Evolutionary conservation across 2,329 filamentous ascomycete species (phyloP).

Genomic region (Calonectria pseudoturangicola): DNA sequence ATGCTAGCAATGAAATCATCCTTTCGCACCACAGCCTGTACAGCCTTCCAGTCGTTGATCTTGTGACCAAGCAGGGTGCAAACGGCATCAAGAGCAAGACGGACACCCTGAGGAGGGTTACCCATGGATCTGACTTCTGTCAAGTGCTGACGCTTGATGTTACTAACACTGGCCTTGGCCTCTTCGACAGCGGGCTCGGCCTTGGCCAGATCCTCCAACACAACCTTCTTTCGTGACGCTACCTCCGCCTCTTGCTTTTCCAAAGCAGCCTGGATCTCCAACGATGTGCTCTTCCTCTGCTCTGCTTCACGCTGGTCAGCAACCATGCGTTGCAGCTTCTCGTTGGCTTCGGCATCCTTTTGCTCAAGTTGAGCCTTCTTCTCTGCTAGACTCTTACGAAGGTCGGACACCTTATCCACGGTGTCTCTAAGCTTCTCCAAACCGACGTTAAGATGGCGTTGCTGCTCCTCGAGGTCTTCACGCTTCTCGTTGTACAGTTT

Average conservation of each 20-base stretch:
- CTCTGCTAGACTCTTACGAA: conserved; percentile 91
- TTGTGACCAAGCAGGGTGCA: conserved; percentile 95
- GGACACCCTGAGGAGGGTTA: conserved; percentile 92
- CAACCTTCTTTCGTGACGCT: conserved; percentile 86
- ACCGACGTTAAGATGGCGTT: conserved; percentile 98
- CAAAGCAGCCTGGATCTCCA: conserved; percentile 91
- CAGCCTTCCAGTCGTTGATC: conserved; percentile 91
- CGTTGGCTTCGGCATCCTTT: conserved; percentile 96
- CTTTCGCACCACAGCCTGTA: conserved; percentile 89
- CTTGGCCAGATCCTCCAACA: conserved; percentile 89
- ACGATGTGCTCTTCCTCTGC: conserved; percentile 88
- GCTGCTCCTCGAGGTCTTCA: conserved; percentile 98
- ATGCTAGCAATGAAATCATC: conserved; percentile 99
- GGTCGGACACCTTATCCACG: conserved; percentile 95
- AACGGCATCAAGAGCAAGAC: conserved; percentile 95
- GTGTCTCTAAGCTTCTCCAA: conserved; percentile 98
- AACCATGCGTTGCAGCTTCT: conserved; percentile 98
- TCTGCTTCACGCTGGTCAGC: conserved; percentile 96
- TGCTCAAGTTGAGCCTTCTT: conserved; percentile 95
- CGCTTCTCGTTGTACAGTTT: conserved; percentile 98
- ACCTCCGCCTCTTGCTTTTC: conserved; percentile 94
- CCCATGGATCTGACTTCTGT: conserved; percentile 98
- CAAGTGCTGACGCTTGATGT: conserved; percentile 97
- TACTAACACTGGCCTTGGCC: conserved; percentile 96
- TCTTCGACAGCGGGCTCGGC: conserved; percentile 95